These are phyloP conservation scores for Maudiozyma turicensis DNA, from an alignment of 805 yeast genomes.

Conservation along the genomic window DNA sequence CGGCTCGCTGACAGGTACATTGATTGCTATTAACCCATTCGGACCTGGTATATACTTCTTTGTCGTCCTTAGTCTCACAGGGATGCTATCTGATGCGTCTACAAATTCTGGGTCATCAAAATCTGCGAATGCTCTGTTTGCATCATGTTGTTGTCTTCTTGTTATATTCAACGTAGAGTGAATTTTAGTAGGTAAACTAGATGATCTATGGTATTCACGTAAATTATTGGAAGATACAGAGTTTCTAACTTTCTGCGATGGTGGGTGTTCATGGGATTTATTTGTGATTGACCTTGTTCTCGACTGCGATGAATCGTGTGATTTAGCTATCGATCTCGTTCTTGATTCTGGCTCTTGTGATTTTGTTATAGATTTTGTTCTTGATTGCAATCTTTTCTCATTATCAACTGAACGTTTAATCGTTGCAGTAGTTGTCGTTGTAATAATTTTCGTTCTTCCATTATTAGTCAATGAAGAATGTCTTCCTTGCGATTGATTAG, in stretches of 20 bases:
- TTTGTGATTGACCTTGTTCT: background rate
- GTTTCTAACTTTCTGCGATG: background rate
- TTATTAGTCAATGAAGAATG: slow-evolving; percentile 1
- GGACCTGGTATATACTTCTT: slow-evolving; percentile 69
- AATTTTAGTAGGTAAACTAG: slow-evolving; percentile 11
- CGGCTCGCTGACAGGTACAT: slow-evolving; percentile 39
- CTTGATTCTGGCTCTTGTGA: background rate
- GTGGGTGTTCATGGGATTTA: background rate
- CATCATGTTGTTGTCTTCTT: slow-evolving; percentile 10
- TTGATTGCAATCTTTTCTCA: too few relatives aligned
- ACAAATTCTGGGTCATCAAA: slow-evolving; percentile 25
- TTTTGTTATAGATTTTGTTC: background rate
- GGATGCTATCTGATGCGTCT: background rate
- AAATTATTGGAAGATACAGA: background rate
- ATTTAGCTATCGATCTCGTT: background rate
- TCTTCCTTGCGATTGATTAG: slow-evolving; percentile 6
- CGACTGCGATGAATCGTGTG: background rate
- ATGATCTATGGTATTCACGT: slow-evolving; percentile 6
- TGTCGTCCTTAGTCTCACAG: slow-evolving; percentile 34
- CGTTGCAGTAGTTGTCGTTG: too few relatives aligned
- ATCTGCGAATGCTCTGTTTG: slow-evolving; percentile 26
- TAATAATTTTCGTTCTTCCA: background rate
- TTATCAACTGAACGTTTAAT: too few relatives aligned
- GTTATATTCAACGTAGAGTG: slow-evolving; percentile 2
- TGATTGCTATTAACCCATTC: slow-evolving; percentile 57